A percentile compares a stretch with the other conserved stretches of the same genome.
Evolutionary conservation across 2,329 filamentous ascomycete genomes (phyloP).

Genomic region (Botrytis paeoniae): DNA sequence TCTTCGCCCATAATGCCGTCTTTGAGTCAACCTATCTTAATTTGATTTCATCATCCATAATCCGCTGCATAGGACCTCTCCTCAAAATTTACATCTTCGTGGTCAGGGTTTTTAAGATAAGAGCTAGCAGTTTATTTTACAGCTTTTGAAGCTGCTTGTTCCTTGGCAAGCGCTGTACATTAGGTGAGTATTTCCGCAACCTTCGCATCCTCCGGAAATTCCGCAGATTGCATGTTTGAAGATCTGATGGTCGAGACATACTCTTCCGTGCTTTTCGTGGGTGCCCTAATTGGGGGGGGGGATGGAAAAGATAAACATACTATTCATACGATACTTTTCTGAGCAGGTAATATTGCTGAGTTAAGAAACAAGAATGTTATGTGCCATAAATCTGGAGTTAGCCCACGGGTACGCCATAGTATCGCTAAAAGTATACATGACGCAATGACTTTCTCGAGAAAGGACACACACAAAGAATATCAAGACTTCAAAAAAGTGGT

Average conservation of each 20-base stretch:
- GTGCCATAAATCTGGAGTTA: rapidly evolving
- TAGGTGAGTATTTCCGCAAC: neutral
- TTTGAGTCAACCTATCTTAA: neutral
- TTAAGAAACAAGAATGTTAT: neutral
- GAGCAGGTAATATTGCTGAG: neutral
- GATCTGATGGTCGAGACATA: neutral
- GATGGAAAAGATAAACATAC: neutral
- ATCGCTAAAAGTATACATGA: neutral
- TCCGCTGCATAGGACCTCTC: neutral
- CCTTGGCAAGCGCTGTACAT: rapidly evolving
- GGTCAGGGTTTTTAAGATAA: too few species aligned
- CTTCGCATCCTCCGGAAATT: neutral
- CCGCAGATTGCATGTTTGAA: neutral
- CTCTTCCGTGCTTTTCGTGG: neutral
- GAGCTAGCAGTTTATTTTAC: rapidly evolving
- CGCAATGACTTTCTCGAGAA: neutral
- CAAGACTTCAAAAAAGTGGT: neutral
- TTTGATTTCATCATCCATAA: neutral
- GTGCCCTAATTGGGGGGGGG: neutral
- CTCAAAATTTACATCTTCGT: neutral
- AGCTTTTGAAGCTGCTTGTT: neutral
- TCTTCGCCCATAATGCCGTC: neutral
- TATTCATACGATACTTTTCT: rapidly evolving
- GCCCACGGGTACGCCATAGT: rapidly evolving
- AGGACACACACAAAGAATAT: neutral